Percentiles rank a stretch among this genome's conserved stretches.
These are phyloP conservation scores for Coffea eugenioides DNA, from an alignment of 257 asterid species.

Conservation along the genomic window DNA sequence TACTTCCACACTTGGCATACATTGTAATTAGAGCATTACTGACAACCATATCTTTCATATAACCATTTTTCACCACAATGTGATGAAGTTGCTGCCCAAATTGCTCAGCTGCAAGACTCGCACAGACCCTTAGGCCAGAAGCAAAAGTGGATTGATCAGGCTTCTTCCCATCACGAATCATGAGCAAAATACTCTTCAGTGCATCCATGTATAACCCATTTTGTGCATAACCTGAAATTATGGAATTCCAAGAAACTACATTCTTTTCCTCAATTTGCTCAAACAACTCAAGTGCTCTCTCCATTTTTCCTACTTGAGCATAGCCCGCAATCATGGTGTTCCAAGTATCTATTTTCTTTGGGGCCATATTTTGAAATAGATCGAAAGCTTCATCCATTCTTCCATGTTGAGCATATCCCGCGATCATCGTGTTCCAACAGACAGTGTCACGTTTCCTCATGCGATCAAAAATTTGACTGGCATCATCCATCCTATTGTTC, in stretches of 20 bases:
- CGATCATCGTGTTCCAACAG: constrained; percentile 45
- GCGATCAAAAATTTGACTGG: constrained; percentile 27
- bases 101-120: constrained; percentile 23
- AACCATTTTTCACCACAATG: constrained; percentile 29
- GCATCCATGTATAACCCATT: constrained; percentile 43
- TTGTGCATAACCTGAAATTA: constrained; percentile 50
- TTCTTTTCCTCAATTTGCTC: constrained; percentile 36
- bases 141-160: constrained; percentile 44
- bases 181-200: constrained; percentile 31
- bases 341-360: constrained; percentile 46
- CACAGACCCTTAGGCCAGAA: constrained; percentile 33
- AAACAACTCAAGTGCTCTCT: constrained; percentile 35
- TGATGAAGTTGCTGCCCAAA: constrained; percentile 29
- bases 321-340: constrained; percentile 44
- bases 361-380: constrained; percentile 38
- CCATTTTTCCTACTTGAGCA: constrained; percentile 33
- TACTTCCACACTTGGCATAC: constrained; percentile 46
- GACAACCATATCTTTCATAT: constrained; percentile 23
- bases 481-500: constrained; percentile 31
- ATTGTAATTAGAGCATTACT: constrained; percentile 37
- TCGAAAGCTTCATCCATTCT: constrained; percentile 34
- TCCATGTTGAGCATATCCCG: constrained; percentile 33
- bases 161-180: constrained; percentile 30
- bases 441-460: constrained; percentile 29
- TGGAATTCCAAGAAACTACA: constrained; percentile 51